Base-by-base conservation (phyloP, 1,284 basidiomycete genomes). In the Testicularia cyperi region DNA sequence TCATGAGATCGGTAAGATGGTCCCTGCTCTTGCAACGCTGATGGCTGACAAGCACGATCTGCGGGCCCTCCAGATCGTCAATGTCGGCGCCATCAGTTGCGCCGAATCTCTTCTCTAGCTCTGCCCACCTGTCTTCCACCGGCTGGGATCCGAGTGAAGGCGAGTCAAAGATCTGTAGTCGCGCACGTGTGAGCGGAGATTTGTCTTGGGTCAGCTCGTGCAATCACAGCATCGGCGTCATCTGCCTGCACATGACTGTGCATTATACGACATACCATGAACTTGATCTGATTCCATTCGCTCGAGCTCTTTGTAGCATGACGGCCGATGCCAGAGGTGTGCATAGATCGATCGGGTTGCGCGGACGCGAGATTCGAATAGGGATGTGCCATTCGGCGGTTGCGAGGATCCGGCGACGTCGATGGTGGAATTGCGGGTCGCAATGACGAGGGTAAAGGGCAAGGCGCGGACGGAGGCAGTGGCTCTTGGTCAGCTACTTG, bases 141-240 rank as follows among this genome's bases (percentile, higher is more conserved):
- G 81, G 78, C 27, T 79, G 72, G 2, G 77, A 58, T 6, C 78
- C 80, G 18, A 77, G 76, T 2, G 83, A 84, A 1, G 84, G 85
- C n/a, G 84, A 79, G 68, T 86, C 85, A 58, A 86, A 86, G 35
- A 85, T 79, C 82, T 85, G 42, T n/a, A 28, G 12, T 18, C 22
- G n/a, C n/a, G n/a, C n/a, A n/a, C n/a, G n/a, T n/a, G n/a, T n/a
- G n/a, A n/a, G n/a, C n/a, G n/a, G n/a, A n/a, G n/a, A n/a, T n/a
- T n/a, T n/a, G n/a, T n/a, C n/a, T n/a, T n/a, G n/a, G n/a, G n/a
- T n/a, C n/a, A n/a, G n/a, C n/a, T n/a, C n/a, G n/a, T n/a, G n/a
- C n/a, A n/a, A n/a, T n/a, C n/a, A n/a, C n/a, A n/a, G n/a, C n/a
- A n/a, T n/a, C n/a, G n/a, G n/a, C n/a, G n/a, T n/a, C n/a, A n/a